Evolutionary conservation across 768 basidiomycete species (phyloP).

Genomic region (Lyophyllum atratum): DNA sequence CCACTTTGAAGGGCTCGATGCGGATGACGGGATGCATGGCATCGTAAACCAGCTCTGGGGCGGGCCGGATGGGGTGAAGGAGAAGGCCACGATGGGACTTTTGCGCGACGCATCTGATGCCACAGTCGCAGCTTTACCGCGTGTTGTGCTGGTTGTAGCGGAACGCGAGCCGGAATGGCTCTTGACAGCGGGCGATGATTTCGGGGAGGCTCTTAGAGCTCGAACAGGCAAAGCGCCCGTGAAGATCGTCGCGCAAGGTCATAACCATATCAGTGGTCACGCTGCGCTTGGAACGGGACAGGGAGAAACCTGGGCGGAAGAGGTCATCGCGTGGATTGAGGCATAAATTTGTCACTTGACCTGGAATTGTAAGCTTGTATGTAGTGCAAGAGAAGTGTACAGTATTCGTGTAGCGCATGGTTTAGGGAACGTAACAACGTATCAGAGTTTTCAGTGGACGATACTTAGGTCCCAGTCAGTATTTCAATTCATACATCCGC

Average conservation of each 20-base stretch:
- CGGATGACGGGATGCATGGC: constrained; percentile 23
- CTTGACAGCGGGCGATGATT: constrained; percentile 32
- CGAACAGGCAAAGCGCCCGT: constrained; percentile 32
- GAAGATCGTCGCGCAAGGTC: constrained; percentile 45
- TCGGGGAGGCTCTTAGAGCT: constrained; percentile 39
- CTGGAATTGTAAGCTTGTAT: too few species aligned
- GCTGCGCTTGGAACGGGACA: constrained; percentile 52
- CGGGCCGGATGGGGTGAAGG: constrained; percentile 32
- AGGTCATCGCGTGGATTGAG: constrained; percentile 42
- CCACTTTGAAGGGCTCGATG: constrained; percentile 29
- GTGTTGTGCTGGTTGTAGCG: constrained; percentile 47
- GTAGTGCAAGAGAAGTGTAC: too few species aligned
- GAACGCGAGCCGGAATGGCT: constrained; percentile 57
- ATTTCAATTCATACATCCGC: too few species aligned
- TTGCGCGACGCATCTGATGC: constrained; percentile 36
- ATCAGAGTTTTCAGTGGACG: too few species aligned
- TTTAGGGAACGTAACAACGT: too few species aligned
- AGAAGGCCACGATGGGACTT: constrained; percentile 43
- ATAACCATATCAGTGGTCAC: constrained; percentile 65
- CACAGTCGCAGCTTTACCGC: constrained; percentile 42
- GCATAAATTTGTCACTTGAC: background rate
- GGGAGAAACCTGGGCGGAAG: constrained; percentile 64
- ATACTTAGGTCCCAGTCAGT: too few species aligned
- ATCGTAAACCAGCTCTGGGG: constrained; percentile 42
- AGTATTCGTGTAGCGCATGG: too few species aligned